A percentile compares a stretch with the other conserved stretches of the same genome.
phyloP scores from a whole-genome alignment of 257 asterid species.

The Solanum pimpinellifolium region DNA sequence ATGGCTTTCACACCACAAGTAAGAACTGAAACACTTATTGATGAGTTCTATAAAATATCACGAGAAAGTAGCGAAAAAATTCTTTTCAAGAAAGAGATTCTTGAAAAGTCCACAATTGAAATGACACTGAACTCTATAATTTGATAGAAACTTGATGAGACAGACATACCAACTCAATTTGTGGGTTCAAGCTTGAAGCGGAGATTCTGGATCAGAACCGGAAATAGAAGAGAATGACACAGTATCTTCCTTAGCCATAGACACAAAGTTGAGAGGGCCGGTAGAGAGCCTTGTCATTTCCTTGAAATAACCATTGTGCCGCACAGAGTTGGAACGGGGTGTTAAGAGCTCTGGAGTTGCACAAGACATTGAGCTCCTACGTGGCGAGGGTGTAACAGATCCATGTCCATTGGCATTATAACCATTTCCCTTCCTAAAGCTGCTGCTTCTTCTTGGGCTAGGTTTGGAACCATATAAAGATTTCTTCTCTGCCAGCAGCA shows the following conservation, averaged over 20 bases:
- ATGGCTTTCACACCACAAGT: neutral
- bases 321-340: slow-evolving; percentile 70
- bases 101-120: neutral
- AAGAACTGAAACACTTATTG: neutral
- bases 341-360: slow-evolving; percentile 63
- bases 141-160: neutral
- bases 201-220: slow-evolving; percentile 93
- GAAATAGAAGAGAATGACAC: slow-evolving; percentile 77
- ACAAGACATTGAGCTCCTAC: slow-evolving; percentile 54
- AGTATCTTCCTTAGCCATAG: slow-evolving; percentile 74
- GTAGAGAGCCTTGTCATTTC: slow-evolving; percentile 83
- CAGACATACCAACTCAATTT: slow-evolving; percentile 18
- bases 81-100: neutral
- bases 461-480: slow-evolving; percentile 73
- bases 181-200: slow-evolving; percentile 40
- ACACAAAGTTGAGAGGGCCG: slow-evolving; percentile 65
- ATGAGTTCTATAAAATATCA: neutral
- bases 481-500: slow-evolving; percentile 79
- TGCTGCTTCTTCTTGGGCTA: slow-evolving; percentile 68
- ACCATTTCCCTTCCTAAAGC: slow-evolving; percentile 49
- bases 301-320: slow-evolving; percentile 57
- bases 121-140: neutral
- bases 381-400: slow-evolving; percentile 78
- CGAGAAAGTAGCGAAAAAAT: neutral
- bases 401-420: slow-evolving; percentile 46